Evolutionary conservation across 768 basidiomycete species (phyloP).

Genomic region (Naematelia aurantialba): DNA sequence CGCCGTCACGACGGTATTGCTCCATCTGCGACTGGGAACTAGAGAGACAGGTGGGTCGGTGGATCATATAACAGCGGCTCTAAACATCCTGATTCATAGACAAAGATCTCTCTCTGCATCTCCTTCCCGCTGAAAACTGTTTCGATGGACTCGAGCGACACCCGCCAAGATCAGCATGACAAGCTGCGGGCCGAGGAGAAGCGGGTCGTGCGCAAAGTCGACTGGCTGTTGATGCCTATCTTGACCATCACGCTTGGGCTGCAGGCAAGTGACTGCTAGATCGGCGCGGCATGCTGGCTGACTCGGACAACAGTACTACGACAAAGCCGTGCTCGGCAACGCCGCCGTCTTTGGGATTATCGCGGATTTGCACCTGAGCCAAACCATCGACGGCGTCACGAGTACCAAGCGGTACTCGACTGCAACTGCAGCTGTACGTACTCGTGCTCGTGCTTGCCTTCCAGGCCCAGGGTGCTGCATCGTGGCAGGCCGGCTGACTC

Average conservation of each 20-base stretch:
- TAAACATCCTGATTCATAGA: background rate
- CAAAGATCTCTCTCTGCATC: background rate
- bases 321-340: slow-evolving; percentile 48
- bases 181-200: slow-evolving; percentile 16
- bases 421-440: slow-evolving; percentile 42
- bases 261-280: slow-evolving; percentile 19
- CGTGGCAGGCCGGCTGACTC: background rate
- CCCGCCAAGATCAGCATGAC: background rate
- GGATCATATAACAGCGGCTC: background rate
- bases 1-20: background rate
- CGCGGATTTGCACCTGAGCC: slow-evolving; percentile 39
- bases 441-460: background rate
- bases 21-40: background rate
- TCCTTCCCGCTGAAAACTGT: background rate
- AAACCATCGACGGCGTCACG: slow-evolving; percentile 34
- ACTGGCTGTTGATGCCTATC: slow-evolving; percentile 45
- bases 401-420: slow-evolving; percentile 44
- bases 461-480: background rate
- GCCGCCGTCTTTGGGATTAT: slow-evolving; percentile 49
- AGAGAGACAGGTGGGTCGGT: background rate
- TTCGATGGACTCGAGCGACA: background rate
- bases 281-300: background rate
- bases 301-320: slow-evolving; percentile 32
- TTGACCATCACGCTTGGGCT: slow-evolving; percentile 46
- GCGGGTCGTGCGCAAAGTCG: slow-evolving; percentile 34